A percentile compares a stretch with the other conserved stretches of the same genome.
Evolutionary conservation across 2,329 filamentous ascomycete species (phyloP).

Genomic region (Nectriaceae sp.): DNA sequence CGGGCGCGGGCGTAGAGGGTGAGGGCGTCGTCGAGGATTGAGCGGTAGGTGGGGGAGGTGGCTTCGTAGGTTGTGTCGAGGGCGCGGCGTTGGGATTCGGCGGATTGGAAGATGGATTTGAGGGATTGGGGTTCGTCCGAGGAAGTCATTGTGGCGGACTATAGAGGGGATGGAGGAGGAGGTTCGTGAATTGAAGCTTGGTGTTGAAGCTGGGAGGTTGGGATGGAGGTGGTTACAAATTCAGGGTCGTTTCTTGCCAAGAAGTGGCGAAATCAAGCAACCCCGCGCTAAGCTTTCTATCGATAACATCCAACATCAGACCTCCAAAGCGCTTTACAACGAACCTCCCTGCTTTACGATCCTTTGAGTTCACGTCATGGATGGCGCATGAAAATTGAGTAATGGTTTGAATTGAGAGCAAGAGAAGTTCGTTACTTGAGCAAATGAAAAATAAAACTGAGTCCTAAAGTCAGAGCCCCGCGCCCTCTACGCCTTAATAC

Average conservation of each 20-base stretch:
- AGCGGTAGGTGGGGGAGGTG: conserved; percentile 65
- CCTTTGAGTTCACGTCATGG: too few relatives aligned
- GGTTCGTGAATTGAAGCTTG: background rate
- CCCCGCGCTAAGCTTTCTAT: background rate
- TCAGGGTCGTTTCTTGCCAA: background rate
- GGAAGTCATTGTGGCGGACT: conserved; percentile 29
- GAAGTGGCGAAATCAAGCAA: background rate
- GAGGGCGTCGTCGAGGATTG: conserved; percentile 68
- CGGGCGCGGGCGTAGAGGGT: conserved; percentile 73
- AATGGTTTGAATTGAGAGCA: background rate
- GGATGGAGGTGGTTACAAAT: background rate
- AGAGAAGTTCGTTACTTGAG: background rate
- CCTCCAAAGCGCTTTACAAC: too few relatives aligned
- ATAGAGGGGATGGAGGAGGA: background rate
- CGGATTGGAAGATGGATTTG: conserved; percentile 50
- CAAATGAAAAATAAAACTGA: conserved; percentile 1
- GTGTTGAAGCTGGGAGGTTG: background rate
- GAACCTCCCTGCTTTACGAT: too few relatives aligned
- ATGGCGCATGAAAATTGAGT: too few relatives aligned
- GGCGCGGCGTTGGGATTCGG: conserved; percentile 52
- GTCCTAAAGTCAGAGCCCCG: conserved; percentile 6
- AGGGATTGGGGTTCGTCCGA: conserved; percentile 51
- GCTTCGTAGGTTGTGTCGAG: conserved; percentile 67
- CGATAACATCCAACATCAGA: too few relatives aligned
- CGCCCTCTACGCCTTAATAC: conserved; percentile 6